These are phyloP conservation scores for Hanseniaspora clermontiae DNA, from an alignment of 805 yeast species.

Conservation along the genomic window DNA sequence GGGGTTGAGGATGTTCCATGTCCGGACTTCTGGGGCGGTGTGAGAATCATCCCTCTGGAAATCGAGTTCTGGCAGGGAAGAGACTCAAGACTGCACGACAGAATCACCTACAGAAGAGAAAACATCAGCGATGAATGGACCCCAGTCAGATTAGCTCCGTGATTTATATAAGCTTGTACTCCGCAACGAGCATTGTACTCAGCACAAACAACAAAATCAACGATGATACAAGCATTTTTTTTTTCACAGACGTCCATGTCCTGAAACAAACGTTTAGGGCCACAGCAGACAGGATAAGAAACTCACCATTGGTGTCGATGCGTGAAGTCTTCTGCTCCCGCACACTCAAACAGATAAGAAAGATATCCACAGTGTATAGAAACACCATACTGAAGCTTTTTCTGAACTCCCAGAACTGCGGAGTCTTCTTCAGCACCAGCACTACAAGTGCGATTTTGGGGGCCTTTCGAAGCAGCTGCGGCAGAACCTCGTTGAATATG, in stretches of 20 bases:
- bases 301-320: not conserved
- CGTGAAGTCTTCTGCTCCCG: not conserved
- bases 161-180: conserved; percentile 10
- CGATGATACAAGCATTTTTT: not conserved
- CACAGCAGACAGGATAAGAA: not conserved
- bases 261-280: not conserved
- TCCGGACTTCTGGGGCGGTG: conserved; percentile 94
- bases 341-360: not conserved
- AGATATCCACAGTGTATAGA: not conserved
- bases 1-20: conserved; percentile 54
- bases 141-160: conserved; percentile 62
- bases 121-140: conserved; percentile 44
- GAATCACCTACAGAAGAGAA: conserved; percentile 59
- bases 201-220: not conserved
- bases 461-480: not conserved
- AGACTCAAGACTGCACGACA: conserved; percentile 75
- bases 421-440: not conserved
- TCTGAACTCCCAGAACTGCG: not conserved
- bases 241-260: not conserved
- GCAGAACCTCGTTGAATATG: not conserved
- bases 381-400: not conserved
- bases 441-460: not conserved
- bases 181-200: not conserved
- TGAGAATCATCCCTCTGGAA: conserved; percentile 75
- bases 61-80: conserved; percentile 98